A percentile compares a stretch with the other conserved stretches of the same genome.
Conservation (phyloP, 768 basidiomycete genomes). For the Amanita pseudoporphyria region DNA sequence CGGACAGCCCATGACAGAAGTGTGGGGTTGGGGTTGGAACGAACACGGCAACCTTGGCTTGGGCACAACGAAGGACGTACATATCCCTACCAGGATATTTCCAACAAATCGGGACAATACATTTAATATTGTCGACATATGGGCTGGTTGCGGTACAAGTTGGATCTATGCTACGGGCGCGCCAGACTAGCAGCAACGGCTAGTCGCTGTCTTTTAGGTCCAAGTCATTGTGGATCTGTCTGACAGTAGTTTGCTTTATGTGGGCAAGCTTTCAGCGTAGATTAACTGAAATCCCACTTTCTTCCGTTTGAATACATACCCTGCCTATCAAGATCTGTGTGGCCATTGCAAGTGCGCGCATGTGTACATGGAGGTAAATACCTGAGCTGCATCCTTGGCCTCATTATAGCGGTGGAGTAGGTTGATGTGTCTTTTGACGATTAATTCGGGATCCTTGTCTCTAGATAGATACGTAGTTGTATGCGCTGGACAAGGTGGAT, state of each 20-base stretch:
- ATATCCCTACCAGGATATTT: constrained; percentile 45
- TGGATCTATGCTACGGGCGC: constrained; percentile 27
- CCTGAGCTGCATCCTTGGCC: constrained; percentile 78
- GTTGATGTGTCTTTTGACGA: constrained; percentile 60
- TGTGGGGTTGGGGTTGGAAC: constrained; percentile 97
- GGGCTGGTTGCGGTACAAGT: constrained; percentile 38
- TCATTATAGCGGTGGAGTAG: constrained; percentile 73
- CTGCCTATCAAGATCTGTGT: constrained; percentile 69
- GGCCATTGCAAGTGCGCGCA: neutral
- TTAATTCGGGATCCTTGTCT: constrained; percentile 41
- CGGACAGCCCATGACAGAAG: constrained; percentile 20
- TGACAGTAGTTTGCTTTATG: constrained; percentile 57
- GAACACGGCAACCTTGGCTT: constrained; percentile 91
- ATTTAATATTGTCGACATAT: constrained; percentile 19
- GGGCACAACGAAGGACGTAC: constrained; percentile 47
- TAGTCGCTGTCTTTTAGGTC: constrained; percentile 53
- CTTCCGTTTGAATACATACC: constrained; percentile 27
- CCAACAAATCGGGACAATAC: constrained; percentile 16
- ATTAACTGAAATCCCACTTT: constrained; percentile 8
- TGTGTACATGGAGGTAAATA: constrained; percentile 13
- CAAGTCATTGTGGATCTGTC: constrained; percentile 66
- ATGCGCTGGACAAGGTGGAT: constrained; percentile 1
- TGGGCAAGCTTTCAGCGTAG: constrained; percentile 51
- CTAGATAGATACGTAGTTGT: constrained; percentile 18
- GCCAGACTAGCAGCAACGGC: neutral